Evolutionary conservation across 495 filamentous ascomycete species (phyloP), one percentile per base, ranked within the genome.

Genomic region (Cercophora scortea): DNA sequence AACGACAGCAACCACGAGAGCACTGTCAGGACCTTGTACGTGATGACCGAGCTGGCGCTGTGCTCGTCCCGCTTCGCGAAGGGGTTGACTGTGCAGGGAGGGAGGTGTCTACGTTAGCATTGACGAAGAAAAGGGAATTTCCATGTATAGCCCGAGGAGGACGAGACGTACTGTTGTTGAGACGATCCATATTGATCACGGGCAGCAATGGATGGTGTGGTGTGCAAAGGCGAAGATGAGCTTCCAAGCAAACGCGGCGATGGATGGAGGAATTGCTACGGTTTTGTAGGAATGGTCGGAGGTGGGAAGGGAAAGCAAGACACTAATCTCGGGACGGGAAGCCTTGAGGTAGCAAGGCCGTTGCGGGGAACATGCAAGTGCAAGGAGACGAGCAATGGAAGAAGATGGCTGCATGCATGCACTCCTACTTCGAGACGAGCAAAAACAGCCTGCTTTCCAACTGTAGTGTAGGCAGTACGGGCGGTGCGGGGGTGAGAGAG

Each of bases 1-100:
- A 92, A 68, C 12, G 85, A 75, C 49, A 94, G 68, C 35, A 86
- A 64, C 85, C 86, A 95, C 8, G 85, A 81, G 36, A 90, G 47
- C 15, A 82, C 69, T 6, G 87, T 87, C 39, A 88, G 64, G 58
- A 88, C 62, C 56, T 86, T 86, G 74, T 92, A 76, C 9, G 68
- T 64, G 54, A 69, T 57, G 45, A 81, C 62, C 16, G 80, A 69
- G 48, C 68, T 67, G 15, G 68, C 55, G 57, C 67, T 67, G 56
- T 87, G 83, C 9, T 75, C 70, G 44, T 88, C 84, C 33, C 79
- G 78, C 62, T 72, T 79, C 41, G 76, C 71, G 64, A 89, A 88
- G 12, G 86, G 86, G 61, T 88, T 88, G 59, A 77, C 81, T 79
- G 54, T 18, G 11, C 25, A 25, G 25, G 25, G 2, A 25, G 25